These are phyloP conservation scores for Spathaspora sp. DNA, from an alignment of 1,139 yeast species.

Conservation along the genomic window DNA sequence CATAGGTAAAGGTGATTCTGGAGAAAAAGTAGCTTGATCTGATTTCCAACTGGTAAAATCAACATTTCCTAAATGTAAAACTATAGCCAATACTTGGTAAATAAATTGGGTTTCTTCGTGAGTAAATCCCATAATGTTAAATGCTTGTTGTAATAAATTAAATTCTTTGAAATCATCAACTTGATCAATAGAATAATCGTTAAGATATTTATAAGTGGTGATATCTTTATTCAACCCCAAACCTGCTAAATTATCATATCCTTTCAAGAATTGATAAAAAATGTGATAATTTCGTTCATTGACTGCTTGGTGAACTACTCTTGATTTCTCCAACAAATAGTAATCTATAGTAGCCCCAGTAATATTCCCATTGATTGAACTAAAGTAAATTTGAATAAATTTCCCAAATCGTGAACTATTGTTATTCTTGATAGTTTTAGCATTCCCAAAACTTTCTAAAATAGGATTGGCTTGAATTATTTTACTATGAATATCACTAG, in stretches of 20 bases:
- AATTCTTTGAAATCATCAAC: constrained; percentile 78
- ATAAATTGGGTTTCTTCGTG: constrained; percentile 56
- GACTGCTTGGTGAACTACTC: constrained; percentile 78
- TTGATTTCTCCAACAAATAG: constrained; percentile 89
- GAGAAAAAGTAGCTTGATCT: constrained; percentile 76
- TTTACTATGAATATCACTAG: constrained; percentile 65
- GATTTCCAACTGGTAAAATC: constrained; percentile 69
- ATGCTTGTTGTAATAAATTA: constrained; percentile 57
- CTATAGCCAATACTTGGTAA: constrained; percentile 68
- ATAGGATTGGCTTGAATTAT: constrained; percentile 94
- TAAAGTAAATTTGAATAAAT: constrained; percentile 83
- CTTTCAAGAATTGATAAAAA: constrained; percentile 81
- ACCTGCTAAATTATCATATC: constrained; percentile 54
- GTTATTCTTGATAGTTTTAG: constrained; percentile 91
- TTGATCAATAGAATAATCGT: constrained; percentile 19
- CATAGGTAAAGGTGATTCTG: constrained; percentile 51
- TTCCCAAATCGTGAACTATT: constrained; percentile 97
- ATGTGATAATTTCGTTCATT: constrained; percentile 90
- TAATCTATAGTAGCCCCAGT: constrained; percentile 93
- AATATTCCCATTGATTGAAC: constrained; percentile 57
- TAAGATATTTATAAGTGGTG: constrained; percentile 55
- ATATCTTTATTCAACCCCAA: constrained; percentile 50
- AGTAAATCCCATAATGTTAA: constrained; percentile 71
- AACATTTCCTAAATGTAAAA: constrained; percentile 84
- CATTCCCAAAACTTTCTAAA: constrained; percentile 94